Evolutionary conservation across 2,329 filamentous ascomycete species (phyloP).

Genomic region (Rhynchosporium agropyri): DNA sequence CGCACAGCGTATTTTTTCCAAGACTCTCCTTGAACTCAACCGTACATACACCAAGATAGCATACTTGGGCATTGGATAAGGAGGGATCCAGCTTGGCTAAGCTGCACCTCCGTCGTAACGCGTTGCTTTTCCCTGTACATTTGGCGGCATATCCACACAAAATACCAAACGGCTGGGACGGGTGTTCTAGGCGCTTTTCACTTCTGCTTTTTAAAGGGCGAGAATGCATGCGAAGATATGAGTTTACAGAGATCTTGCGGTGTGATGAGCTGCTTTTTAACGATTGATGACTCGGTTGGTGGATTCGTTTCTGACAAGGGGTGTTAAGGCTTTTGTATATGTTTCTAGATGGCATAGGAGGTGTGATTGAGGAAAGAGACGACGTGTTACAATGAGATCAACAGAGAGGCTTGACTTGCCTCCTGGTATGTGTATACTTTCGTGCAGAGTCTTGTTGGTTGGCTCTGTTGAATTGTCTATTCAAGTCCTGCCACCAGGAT

Average conservation of each 20-base stretch:
- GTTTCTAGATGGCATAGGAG: constrained; percentile 2
- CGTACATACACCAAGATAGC: constrained; percentile 10
- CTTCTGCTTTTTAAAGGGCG: constrained; percentile 2
- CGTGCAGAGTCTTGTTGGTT: neutral
- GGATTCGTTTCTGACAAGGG: neutral
- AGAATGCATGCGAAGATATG: constrained; percentile 1
- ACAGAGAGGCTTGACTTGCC: neutral
- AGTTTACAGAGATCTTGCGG: constrained; percentile 11
- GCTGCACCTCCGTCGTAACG: neutral
- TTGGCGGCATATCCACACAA: constrained; percentile 9
- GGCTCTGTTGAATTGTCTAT: too few relatives aligned
- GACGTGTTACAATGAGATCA: neutral
- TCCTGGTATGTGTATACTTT: neutral
- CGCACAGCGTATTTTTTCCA: neutral
- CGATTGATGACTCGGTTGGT: constrained; percentile 16
- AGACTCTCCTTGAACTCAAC: constrained; percentile 16
- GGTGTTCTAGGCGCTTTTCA: constrained; percentile 13
- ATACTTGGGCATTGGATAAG: constrained; percentile 15
- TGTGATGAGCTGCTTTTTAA: constrained; percentile 4
- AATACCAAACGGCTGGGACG: neutral
- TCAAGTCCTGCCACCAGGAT: too few relatives aligned
- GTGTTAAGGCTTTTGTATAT: constrained; percentile 11
- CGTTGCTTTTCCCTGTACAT: neutral
- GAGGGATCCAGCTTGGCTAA: constrained; percentile 3
- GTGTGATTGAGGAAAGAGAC: neutral